Conservation (phyloP, 75 land plant genomes). For the Pseudotsuga menziesii region DNA sequence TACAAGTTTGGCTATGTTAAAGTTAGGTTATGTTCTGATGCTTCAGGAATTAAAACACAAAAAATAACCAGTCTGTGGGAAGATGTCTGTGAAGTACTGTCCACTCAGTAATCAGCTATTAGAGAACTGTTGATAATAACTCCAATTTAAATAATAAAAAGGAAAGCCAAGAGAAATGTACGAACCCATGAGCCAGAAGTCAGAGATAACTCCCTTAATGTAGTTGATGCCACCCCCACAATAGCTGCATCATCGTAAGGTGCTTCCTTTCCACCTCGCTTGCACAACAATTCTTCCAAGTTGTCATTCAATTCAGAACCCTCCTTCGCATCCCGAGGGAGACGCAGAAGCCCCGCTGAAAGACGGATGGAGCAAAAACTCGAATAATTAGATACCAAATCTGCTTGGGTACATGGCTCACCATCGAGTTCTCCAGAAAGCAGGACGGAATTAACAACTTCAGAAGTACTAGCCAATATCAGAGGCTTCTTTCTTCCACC, state of each 20-base stretch:
- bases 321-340: neutral
- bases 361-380: neutral
- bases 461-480: neutral
- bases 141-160: neutral
- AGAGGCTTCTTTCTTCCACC: neutral
- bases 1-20: no score
- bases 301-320: neutral
- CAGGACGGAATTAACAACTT: slow-evolving; percentile 4
- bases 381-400: neutral
- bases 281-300: neutral
- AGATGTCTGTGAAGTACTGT: no score
- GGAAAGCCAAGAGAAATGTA: neutral
- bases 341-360: neutral
- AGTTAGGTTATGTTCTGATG: no score
- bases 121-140: no score
- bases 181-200: neutral
- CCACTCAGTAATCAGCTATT: no score
- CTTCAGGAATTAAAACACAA: no score
- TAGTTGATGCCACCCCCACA: neutral
- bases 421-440: neutral
- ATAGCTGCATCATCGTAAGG: slow-evolving; percentile 9
- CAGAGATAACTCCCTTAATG: neutral
- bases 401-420: neutral
- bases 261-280: neutral
- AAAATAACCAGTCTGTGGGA: no score